These are phyloP conservation scores for Vitellaria paradoxa DNA, from an alignment of 179 eudicot genomes.

Conservation along the genomic window DNA sequence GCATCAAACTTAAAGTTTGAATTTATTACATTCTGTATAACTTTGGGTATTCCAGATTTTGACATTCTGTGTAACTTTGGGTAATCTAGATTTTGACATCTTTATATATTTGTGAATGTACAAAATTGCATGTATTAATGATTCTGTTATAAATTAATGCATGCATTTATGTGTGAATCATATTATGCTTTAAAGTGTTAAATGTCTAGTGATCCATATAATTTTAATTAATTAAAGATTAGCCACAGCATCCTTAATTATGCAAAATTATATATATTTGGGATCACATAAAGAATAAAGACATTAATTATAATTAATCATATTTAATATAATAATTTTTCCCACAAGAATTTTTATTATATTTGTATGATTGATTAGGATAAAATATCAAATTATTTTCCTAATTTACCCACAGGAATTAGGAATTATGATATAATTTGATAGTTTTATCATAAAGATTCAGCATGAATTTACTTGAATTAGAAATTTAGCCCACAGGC, in stretches of 20 bases:
- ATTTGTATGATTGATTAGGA: too few relatives aligned
- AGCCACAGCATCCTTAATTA: conserved; percentile 12
- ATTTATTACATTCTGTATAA: too few relatives aligned
- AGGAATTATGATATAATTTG: not conserved
- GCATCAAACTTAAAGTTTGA: too few relatives aligned
- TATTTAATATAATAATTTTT: conserved; percentile 4
- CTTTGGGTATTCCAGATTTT: too few relatives aligned
- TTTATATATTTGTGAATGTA: too few relatives aligned
- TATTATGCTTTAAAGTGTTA: too few relatives aligned
- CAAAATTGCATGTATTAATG: too few relatives aligned
- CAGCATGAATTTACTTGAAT: not conserved
- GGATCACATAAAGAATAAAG: conserved; percentile 1
- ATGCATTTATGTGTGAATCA: too few relatives aligned
- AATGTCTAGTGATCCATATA: conserved; percentile 6
- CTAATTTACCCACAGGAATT: not conserved
- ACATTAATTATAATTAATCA: conserved; percentile 8
- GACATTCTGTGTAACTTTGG: too few relatives aligned
- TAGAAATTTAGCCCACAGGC: not conserved
- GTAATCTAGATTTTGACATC: too few relatives aligned
- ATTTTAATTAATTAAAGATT: conserved; percentile 9
- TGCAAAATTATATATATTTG: not conserved
- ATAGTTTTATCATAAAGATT: not conserved
- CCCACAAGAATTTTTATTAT: conserved; percentile 5
- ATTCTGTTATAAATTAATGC: too few relatives aligned
- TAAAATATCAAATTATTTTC: not conserved